Percentiles rank a stretch among this genome's conserved stretches.
These are phyloP conservation scores for Floccularia luteovirens DNA, from an alignment of 768 basidiomycete genomes.

Conservation along the genomic window DNA sequence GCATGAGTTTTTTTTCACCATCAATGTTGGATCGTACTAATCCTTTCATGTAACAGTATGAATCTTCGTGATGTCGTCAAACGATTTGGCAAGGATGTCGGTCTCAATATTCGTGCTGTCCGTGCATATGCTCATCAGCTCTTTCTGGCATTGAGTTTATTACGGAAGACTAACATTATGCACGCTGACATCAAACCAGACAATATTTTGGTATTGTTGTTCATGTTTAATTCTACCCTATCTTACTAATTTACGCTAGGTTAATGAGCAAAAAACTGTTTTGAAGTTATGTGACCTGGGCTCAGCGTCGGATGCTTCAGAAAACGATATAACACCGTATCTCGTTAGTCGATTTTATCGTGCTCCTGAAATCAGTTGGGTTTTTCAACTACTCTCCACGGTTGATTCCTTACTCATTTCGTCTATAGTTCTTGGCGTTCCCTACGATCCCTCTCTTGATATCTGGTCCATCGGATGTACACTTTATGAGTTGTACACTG, in stretches of 20 bases:
- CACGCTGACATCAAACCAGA: constrained; percentile 99
- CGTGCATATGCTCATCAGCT: constrained; percentile 98
- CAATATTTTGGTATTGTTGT: constrained; percentile 79
- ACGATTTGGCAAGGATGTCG: constrained; percentile 96
- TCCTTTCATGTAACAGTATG: constrained; percentile 51
- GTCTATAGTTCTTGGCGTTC: constrained; percentile 78
- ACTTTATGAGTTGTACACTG: constrained; percentile 91
- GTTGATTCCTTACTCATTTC: constrained; percentile 5
- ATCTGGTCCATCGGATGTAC: constrained; percentile 98
- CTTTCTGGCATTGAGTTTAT: constrained; percentile 76
- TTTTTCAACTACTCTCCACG: constrained; percentile 4
- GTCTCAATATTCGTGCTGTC: constrained; percentile 93
- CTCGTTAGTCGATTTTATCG: constrained; percentile 97
- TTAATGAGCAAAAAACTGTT: constrained; percentile 89
- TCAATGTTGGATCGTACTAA: background rate
- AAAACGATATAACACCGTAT: constrained; percentile 97
- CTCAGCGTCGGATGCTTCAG: constrained; percentile 91
- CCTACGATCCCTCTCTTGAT: constrained; percentile 91
- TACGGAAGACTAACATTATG: constrained; percentile 89
- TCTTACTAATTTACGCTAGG: constrained; percentile 35
- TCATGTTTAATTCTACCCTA: background rate
- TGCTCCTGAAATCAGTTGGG: constrained; percentile 95
- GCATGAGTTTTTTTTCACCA: constrained; percentile 29
- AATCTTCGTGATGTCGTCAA: constrained; percentile 97
- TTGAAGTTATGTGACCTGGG: constrained; percentile 95